Evolutionary conservation across 129 eudicot species (phyloP).

Genomic region (Scalesia atractyloides): DNA sequence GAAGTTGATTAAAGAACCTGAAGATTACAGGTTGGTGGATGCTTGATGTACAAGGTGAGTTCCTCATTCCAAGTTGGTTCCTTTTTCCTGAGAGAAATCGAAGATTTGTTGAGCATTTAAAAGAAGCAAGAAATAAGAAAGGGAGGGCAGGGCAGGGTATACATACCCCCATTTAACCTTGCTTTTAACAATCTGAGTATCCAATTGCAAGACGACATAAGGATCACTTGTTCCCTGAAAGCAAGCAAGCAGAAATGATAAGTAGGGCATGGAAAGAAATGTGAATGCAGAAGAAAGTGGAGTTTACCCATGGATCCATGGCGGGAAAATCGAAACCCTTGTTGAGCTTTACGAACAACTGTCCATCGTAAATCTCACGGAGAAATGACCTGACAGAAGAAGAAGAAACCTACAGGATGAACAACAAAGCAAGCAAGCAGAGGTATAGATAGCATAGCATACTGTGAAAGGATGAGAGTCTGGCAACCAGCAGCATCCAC

Average conservation of each 20-base stretch:
- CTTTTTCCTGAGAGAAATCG: constrained; percentile 66
- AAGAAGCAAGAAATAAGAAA: no score
- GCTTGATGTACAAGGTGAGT: constrained; percentile 69
- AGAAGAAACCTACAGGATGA: not conserved
- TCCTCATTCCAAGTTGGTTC: constrained; percentile 99
- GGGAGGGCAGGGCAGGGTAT: not conserved
- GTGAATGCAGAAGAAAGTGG: not conserved
- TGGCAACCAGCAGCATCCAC: constrained; percentile 82
- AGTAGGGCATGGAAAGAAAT: not conserved
- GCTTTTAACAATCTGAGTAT: constrained; percentile 82
- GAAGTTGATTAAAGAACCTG: constrained; percentile 52
- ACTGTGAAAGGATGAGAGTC: constrained; percentile 87
- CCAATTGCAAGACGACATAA: constrained; percentile 76
- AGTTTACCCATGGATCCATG: constrained; percentile 94
- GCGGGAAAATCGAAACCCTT: constrained; percentile 87
- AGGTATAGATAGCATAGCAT: constrained; percentile 16
- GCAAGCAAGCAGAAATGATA: constrained; percentile 25
- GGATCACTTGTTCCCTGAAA: constrained; percentile 99
- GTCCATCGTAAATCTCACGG: constrained; percentile 92
- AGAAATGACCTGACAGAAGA: constrained; percentile 65
- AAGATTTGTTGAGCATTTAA: no score
- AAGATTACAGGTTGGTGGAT: constrained; percentile 53
- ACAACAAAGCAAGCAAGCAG: no score
- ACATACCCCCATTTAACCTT: constrained; percentile 91
- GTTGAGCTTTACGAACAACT: constrained; percentile 71